These are phyloP conservation scores for Anisodus acutangulus DNA, from an alignment of 257 asterid species.

Conservation along the genomic window DNA sequence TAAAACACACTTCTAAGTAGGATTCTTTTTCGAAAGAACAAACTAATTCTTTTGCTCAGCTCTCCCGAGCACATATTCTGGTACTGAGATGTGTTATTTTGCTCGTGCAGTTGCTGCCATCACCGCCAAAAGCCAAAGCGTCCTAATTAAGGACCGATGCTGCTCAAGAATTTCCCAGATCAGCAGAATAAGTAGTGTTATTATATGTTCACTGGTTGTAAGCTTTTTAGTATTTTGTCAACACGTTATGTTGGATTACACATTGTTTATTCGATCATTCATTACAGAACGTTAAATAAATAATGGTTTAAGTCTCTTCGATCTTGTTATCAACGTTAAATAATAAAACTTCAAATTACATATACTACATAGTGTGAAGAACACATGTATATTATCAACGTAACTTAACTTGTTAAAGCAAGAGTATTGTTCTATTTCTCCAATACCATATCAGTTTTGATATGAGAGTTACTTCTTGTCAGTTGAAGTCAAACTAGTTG, in stretches of 20 bases:
- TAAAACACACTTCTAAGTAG: background rate
- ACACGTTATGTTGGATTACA: slow-evolving; percentile 5
- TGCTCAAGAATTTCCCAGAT: slow-evolving; percentile 13
- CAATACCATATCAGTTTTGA: background rate
- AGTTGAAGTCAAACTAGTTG: too few relatives aligned
- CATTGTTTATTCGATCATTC: background rate
- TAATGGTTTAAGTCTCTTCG: background rate
- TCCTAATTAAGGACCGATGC: slow-evolving; percentile 26
- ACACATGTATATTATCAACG: background rate
- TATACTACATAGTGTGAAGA: background rate
- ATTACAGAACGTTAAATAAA: background rate
- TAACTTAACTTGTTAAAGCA: background rate
- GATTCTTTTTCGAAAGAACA: background rate
- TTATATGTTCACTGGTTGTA: background rate
- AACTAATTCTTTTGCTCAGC: too few relatives aligned
- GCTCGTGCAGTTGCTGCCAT: slow-evolving; percentile 30
- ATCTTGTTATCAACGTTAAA: slow-evolving; percentile 8
- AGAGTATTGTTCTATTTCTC: background rate
- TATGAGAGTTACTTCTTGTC: background rate
- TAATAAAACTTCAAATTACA: background rate
- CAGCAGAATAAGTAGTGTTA: slow-evolving; percentile 25
- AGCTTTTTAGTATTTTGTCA: background rate
- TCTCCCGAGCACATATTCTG: background rate
- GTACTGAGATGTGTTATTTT: background rate
- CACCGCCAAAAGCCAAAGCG: slow-evolving; percentile 20